Percentiles rank a stretch among this genome's conserved stretches.
Evolutionary conservation across 768 basidiomycete species (phyloP).

Genomic region (Termitomyces sp.): DNA sequence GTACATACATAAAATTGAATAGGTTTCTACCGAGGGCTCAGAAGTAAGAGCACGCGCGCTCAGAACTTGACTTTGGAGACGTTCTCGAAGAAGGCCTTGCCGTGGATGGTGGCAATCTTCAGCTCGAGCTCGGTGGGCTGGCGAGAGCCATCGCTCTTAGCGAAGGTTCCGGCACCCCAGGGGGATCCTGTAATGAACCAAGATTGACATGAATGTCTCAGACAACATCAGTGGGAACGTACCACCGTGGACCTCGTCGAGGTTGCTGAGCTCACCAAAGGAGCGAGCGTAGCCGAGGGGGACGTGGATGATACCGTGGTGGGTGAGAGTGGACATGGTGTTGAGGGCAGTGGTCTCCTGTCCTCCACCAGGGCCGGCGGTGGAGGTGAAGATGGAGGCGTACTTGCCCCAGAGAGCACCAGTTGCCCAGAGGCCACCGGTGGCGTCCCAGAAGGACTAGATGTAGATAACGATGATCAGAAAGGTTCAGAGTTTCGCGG

Average conservation of each 20-base stretch:
- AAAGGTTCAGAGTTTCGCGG: neutral
- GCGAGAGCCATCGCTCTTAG: constrained; percentile 52
- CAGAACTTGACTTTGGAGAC: constrained; percentile 38
- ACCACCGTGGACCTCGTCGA: constrained; percentile 61
- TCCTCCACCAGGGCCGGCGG: constrained; percentile 75
- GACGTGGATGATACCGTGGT: constrained; percentile 72
- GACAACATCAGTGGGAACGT: constrained; percentile 16
- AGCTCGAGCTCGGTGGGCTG: constrained; percentile 56
- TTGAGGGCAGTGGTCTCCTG: constrained; percentile 60
- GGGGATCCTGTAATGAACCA: constrained; percentile 49
- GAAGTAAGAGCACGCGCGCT: neutral
- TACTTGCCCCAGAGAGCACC: constrained; percentile 72
- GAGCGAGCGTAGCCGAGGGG: constrained; percentile 66
- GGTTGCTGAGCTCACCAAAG: constrained; percentile 33
- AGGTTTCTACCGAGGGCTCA: neutral
- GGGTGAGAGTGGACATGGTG: constrained; percentile 54
- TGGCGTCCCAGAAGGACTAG: constrained; percentile 77
- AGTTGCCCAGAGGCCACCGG: constrained; percentile 58
- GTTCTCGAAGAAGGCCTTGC: constrained; percentile 49
- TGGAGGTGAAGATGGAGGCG: constrained; percentile 70
- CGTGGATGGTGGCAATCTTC: constrained; percentile 55
- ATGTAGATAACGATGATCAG: neutral
- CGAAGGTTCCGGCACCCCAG: constrained; percentile 77
- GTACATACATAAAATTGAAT: no score
- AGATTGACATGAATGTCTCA: neutral